Evolutionary conservation across 1,139 yeast species (phyloP), one percentile per base, ranked within the genome.

Genomic region (Pichia norvegensis): DNA sequence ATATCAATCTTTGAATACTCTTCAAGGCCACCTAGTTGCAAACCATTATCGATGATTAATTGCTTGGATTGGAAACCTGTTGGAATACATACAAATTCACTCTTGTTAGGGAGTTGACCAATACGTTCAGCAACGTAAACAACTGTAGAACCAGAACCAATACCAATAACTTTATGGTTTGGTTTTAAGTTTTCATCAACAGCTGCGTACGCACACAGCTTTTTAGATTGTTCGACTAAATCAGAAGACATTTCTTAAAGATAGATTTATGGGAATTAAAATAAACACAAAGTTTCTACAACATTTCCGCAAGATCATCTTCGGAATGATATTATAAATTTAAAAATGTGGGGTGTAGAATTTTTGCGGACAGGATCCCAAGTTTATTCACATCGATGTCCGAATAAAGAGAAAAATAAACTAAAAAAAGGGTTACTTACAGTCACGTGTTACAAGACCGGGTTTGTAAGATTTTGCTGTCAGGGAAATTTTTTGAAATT

Each of bases 141-240:
- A 13, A 94, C 98, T 1, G 99, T 94, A 19, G 95, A 83, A 1
- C 99, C 99, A 17, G 96, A 86, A 9, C 99, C 99, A 52, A 94
- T 80, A 36, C 99, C 99, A 22, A 94, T 75, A 16, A 85, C 84
- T 58, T 76, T 78, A 53, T 92, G 88, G 44, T 70, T 57, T 27
- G 72, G 64, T 27, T 88, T 85, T 62, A 88, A 74, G 64, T 90
- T 85, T 51, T 85, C 90, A 64, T 90, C 96, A 35, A 94, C 95
- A 1, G 99, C 98, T 51, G 74, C 72, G 69, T 81, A 87, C 14
- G 97, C 97, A 25, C 97, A 96, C 2, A 79, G 70, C 62, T 85
- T 78, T 64, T 92, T 92, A 40, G 92, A 86, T 52, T 72, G 63
- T 66, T 83, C 90, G 44, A 77, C 73, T 36, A 69, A 55, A 22